Conservation (phyloP, 164 flowering plant species). For the Kingdonia uniflora region DNA sequence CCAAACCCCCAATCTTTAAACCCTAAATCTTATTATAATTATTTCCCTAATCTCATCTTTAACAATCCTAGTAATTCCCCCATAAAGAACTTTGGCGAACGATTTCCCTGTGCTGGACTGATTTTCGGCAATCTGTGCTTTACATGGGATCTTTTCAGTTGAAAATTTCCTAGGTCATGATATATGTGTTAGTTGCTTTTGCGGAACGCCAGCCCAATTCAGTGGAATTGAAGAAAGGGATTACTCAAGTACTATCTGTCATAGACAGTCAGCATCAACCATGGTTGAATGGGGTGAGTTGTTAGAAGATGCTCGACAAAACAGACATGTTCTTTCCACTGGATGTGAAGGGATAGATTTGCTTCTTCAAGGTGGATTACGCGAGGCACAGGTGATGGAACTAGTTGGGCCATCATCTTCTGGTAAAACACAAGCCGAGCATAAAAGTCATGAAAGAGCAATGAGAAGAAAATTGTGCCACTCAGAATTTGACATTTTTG, state of each 20-base stretch:
- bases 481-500: conserved; percentile 59
- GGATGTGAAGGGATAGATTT: conserved; percentile 64
- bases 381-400: conserved; percentile 57
- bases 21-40: too few species aligned
- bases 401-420: conserved; percentile 81
- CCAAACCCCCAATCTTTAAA: too few species aligned
- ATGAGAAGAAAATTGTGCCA: conserved; percentile 55
- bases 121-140: too few species aligned
- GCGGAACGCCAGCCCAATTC: conserved; percentile 35
- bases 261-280: conserved; percentile 46
- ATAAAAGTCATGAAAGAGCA: conserved; percentile 23
- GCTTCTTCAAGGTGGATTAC: conserved; percentile 51
- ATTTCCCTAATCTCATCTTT: too few species aligned
- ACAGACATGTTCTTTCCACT: conserved; percentile 41
- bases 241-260: conserved; percentile 44
- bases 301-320: conserved; percentile 37
- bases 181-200: conserved; percentile 29
- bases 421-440: conserved; percentile 62
- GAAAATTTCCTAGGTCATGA: conserved; percentile 74
- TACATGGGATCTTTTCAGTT: too few species aligned
- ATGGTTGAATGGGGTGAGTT: conserved; percentile 66
- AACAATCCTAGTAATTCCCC: too few species aligned
- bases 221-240: conserved; percentile 60
- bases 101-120: too few species aligned
- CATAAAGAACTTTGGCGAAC: too few species aligned